Evolutionary conservation across 2,329 filamentous ascomycete species (phyloP).

Genomic region (Taxawa tesnikishii): DNA sequence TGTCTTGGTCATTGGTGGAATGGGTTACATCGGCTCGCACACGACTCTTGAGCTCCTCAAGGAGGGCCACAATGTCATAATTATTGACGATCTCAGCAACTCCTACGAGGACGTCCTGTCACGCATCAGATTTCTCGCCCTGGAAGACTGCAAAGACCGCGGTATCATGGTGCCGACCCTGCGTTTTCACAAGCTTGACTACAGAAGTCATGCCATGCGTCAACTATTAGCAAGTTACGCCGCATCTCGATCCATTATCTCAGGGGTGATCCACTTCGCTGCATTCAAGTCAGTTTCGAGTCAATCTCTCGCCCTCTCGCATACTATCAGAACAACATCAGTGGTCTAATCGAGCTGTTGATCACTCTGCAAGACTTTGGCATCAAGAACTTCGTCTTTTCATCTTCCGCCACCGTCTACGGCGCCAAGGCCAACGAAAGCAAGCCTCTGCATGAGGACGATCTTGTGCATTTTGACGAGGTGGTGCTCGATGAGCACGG

Average conservation of each 20-base stretch:
- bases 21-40: conserved; percentile 37
- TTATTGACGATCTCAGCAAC: conserved; percentile 35
- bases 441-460: conserved; percentile 12
- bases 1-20: too few species aligned
- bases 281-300: conserved; percentile 56
- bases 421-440: conserved; percentile 24
- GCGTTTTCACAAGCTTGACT: conserved; percentile 30
- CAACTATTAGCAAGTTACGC: conserved; percentile 17
- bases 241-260: conserved; percentile 36
- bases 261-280: conserved; percentile 57
- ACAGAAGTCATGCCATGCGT: conserved; percentile 23
- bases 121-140: conserved; percentile 22
- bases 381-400: too few species aligned
- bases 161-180: conserved; percentile 30
- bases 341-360: conserved; percentile 49
- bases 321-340: too few species aligned
- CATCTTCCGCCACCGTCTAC: conserved; percentile 56
- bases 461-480: conserved; percentile 22
- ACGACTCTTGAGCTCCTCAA: conserved; percentile 43
- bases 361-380: conserved; percentile 43
- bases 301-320: conserved; percentile 48
- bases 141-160: conserved; percentile 24
- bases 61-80: conserved; percentile 40
- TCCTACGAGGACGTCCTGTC: conserved; percentile 25
- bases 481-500: conserved; percentile 30